These are phyloP conservation scores for Anthostomella pinea DNA, from an alignment of 2,329 filamentous ascomycete species.

Conservation along the genomic window DNA sequence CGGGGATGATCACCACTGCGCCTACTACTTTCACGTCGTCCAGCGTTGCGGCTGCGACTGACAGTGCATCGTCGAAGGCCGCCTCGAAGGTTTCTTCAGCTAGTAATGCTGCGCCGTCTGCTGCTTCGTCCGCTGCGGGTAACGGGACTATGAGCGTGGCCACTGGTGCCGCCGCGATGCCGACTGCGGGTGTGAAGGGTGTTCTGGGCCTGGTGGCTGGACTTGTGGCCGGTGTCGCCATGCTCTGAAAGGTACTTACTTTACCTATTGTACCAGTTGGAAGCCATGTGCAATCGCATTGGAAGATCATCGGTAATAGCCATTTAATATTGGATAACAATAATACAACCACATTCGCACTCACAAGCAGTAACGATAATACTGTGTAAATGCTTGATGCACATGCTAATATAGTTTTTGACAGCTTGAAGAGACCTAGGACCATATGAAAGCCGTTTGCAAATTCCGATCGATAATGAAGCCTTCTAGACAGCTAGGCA, in stretches of 20 bases:
- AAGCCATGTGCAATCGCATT: too few relatives aligned
- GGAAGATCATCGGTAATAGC: background rate
- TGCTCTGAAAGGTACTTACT: constrained; percentile 20
- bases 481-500: too few relatives aligned
- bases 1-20: constrained; percentile 1
- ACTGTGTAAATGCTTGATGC: too few relatives aligned
- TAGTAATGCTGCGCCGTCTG: constrained; percentile 2
- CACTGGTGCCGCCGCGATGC: constrained; percentile 16
- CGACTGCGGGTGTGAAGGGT: constrained; percentile 20
- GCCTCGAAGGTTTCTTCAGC: background rate
- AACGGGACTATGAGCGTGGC: constrained; percentile 13
- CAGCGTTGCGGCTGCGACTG: background rate
- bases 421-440: too few relatives aligned
- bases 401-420: too few relatives aligned
- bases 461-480: too few relatives aligned
- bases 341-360: too few relatives aligned
- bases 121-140: background rate
- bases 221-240: constrained; percentile 17
- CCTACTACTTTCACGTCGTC: background rate
- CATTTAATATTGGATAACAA: background rate
- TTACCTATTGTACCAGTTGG: too few relatives aligned
- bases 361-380: too few relatives aligned
- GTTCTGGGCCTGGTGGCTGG: constrained; percentile 20
- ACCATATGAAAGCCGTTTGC: too few relatives aligned
- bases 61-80: background rate